Conservation (phyloP, 345 rosid species). For the Zanthoxylum bungeanum region DNA sequence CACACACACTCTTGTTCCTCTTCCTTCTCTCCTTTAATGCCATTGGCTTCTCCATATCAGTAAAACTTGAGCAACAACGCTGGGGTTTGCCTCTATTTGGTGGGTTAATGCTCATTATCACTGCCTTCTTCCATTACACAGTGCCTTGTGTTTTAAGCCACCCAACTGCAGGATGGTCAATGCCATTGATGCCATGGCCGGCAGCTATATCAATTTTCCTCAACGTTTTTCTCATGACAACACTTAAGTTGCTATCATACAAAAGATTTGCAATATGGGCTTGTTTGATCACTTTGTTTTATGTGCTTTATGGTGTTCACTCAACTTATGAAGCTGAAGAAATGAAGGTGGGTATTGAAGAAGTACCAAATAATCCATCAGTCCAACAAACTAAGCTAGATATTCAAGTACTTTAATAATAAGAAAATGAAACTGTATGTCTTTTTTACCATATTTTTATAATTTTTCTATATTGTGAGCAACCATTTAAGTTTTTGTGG, state of each 20-base stretch:
- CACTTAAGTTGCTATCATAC: constrained; percentile 53
- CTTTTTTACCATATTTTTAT: not conserved
- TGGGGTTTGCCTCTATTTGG: constrained; percentile 60
- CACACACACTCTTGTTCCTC: constrained; percentile 63
- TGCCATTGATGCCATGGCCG: constrained; percentile 96
- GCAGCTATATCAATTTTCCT: constrained; percentile 71
- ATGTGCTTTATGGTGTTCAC: constrained; percentile 84
- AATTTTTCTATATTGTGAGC: not conserved
- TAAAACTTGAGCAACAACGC: constrained; percentile 50
- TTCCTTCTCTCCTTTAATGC: constrained; percentile 59
- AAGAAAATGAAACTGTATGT: not conserved
- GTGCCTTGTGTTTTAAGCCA: constrained; percentile 22
- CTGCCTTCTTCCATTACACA: constrained; percentile 47
- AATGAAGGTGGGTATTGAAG: constrained; percentile 30
- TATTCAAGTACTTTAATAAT: constrained; percentile 34
- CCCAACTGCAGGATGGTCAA: constrained; percentile 56
- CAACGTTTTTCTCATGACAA: constrained; percentile 69
- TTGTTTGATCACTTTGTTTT: constrained; percentile 57
- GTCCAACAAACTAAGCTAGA: constrained; percentile 39
- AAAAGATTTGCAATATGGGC: constrained; percentile 77
- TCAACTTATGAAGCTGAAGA: constrained; percentile 81
- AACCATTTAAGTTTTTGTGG: not conserved
- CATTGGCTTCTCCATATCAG: constrained; percentile 60
- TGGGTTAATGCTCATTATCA: constrained; percentile 30
- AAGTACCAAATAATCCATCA: constrained; percentile 28